phyloP scores from a whole-genome alignment of 2,329 filamentous ascomycete genomes.

The Colletotrichum musae region DNA sequence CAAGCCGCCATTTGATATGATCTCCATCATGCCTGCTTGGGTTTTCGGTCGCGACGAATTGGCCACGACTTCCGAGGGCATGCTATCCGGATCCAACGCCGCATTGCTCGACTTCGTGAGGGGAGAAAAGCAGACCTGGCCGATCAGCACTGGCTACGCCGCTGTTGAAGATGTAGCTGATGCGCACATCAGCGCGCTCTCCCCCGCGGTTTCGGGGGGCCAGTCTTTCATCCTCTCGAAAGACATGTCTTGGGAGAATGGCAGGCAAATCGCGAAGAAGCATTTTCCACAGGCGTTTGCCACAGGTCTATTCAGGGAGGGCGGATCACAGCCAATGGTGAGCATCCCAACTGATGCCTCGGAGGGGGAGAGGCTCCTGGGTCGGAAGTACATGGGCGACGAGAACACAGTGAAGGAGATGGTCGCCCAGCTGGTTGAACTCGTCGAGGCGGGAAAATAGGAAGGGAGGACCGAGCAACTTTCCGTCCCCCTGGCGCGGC shows the following conservation, averaged over 20 bases:
- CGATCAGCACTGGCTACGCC: conserved; percentile 48
- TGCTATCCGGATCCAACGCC: conserved; percentile 50
- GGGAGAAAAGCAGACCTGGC: conserved; percentile 44
- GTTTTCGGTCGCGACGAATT: conserved; percentile 54
- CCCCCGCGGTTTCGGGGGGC: conserved; percentile 48
- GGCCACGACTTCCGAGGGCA: conserved; percentile 45
- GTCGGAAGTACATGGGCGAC: conserved; percentile 49
- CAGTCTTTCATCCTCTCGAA: conserved; percentile 33
- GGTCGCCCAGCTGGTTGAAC: conserved; percentile 51
- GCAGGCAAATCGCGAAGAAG: conserved; percentile 6
- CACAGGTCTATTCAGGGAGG: neutral
- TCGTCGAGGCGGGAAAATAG: conserved; percentile 29
- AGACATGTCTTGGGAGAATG: conserved; percentile 20
- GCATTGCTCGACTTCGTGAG: conserved; percentile 50
- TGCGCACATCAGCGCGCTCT: conserved; percentile 53
- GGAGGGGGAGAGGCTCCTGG: conserved; percentile 50
- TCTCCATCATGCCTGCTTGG: conserved; percentile 53
- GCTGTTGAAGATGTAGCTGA: conserved; percentile 55
- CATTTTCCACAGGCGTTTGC: conserved; percentile 21
- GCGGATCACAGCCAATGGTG: conserved; percentile 7
- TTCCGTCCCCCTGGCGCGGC: too few species aligned
- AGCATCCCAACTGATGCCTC: conserved; percentile 43
- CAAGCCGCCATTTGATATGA: conserved; percentile 52
- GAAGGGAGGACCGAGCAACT: too few species aligned
- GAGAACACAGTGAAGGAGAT: conserved; percentile 52